phyloP scores from a whole-genome alignment of 768 basidiomycete species.

The Podaxis rugospora region DNA sequence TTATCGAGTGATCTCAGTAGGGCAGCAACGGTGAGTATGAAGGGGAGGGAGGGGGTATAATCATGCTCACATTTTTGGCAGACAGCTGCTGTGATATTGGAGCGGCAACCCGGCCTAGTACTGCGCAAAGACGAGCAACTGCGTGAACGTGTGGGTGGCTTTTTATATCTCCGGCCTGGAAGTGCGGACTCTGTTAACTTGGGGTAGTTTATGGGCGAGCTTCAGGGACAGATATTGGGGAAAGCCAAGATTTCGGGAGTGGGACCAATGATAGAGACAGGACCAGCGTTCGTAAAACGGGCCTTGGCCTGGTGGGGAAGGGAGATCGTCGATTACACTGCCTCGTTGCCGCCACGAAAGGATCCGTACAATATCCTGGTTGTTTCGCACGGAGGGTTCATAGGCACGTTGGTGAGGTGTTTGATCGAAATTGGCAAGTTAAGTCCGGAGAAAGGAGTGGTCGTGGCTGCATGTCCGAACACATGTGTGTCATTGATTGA shows the following conservation, averaged over 20 bases:
- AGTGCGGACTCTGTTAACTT: not conserved
- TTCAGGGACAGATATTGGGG: slow-evolving; percentile 42
- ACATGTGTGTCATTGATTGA: slow-evolving; percentile 59
- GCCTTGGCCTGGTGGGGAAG: slow-evolving; percentile 59
- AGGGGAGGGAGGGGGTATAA: not conserved
- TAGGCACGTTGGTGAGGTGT: slow-evolving; percentile 45
- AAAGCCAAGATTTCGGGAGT: slow-evolving; percentile 7
- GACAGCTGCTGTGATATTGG: slow-evolving; percentile 66
- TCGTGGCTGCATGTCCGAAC: slow-evolving; percentile 40
- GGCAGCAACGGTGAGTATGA: slow-evolving; percentile 51
- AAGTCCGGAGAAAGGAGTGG: slow-evolving; percentile 30
- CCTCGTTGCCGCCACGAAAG: slow-evolving; percentile 7
- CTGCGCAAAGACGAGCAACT: slow-evolving; percentile 43
- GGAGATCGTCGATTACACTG: slow-evolving; percentile 25
- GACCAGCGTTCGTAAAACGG: slow-evolving; percentile 40
- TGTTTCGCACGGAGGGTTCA: slow-evolving; percentile 65
- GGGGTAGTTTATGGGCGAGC: slow-evolving; percentile 52
- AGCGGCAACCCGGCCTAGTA: slow-evolving; percentile 42
- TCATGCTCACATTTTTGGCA: slow-evolving; percentile 19
- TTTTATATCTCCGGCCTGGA: not conserved
- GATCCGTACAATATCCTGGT: slow-evolving; percentile 45
- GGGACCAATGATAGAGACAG: slow-evolving; percentile 33
- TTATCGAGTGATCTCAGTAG: slow-evolving; percentile 71
- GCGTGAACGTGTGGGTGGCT: slow-evolving; percentile 56
- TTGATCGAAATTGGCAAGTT: slow-evolving; percentile 40